Conservation (phyloP, 495 filamentous ascomycete genomes). For the Lophiostoma macrostomum region DNA sequence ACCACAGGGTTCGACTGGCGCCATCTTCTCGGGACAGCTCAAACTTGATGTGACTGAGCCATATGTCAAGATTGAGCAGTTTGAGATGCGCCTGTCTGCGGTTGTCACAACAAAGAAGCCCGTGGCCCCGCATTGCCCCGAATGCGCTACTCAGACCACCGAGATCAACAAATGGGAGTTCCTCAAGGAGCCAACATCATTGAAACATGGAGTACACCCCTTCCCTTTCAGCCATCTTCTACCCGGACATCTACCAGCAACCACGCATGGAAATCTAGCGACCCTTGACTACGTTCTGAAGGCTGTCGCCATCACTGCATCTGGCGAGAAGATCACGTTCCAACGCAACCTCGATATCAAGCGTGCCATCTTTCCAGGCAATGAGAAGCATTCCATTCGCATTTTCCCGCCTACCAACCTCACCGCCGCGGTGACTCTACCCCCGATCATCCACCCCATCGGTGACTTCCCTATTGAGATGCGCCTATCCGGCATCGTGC, state of each 20-base stretch:
- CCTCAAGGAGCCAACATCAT: conserved; percentile 59
- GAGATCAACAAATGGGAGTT: conserved; percentile 78
- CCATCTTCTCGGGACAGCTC: conserved; percentile 82
- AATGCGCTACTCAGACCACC: conserved; percentile 66
- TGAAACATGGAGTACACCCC: conserved; percentile 58
- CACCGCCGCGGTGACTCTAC: conserved; percentile 73
- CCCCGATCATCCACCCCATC: conserved; percentile 81
- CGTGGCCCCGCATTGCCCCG: conserved; percentile 68
- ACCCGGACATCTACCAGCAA: conserved; percentile 80
- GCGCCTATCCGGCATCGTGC: conserved; percentile 72
- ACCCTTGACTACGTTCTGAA: conserved; percentile 74
- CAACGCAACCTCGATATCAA: conserved; percentile 64
- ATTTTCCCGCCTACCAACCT: conserved; percentile 96
- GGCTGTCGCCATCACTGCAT: conserved; percentile 62
- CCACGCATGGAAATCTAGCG: conserved; percentile 68
- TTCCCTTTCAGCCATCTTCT: conserved; percentile 93
- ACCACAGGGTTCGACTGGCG: conserved; percentile 73
- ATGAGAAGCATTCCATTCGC: conserved; percentile 72
- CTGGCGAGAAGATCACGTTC: conserved; percentile 63
- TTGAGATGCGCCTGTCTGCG: conserved; percentile 66
- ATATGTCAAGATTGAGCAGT: conserved; percentile 61
- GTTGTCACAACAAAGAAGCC: conserved; percentile 74
- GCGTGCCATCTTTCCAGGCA: conserved; percentile 73
- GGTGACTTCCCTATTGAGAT: conserved; percentile 76
- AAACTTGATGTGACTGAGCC: conserved; percentile 66